These are phyloP conservation scores for Colletotrichum endophyticum DNA, from an alignment of 2,329 filamentous ascomycete genomes.

Conservation along the genomic window DNA sequence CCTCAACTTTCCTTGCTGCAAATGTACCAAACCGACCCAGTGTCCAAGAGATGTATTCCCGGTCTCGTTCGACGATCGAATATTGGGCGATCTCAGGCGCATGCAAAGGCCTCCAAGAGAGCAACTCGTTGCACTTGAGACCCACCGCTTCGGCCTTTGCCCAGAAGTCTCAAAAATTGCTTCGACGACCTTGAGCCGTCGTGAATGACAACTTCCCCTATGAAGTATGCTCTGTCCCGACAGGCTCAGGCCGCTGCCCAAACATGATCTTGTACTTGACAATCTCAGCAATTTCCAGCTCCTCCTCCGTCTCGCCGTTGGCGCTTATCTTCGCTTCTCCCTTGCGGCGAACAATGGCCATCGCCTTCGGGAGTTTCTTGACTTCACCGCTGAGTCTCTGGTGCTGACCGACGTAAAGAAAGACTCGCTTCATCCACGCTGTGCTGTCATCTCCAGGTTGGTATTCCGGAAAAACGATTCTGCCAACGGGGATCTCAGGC, in stretches of 20 bases:
- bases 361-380: constrained; percentile 79
- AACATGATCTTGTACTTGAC: constrained; percentile 89
- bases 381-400: constrained; percentile 90
- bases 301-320: constrained; percentile 49
- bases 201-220: not conserved
- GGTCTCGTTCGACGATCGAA: not conserved
- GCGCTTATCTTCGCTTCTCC: constrained; percentile 27
- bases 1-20: not conserved
- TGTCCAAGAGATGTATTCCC: not conserved
- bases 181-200: not conserved
- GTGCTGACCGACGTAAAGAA: constrained; percentile 86
- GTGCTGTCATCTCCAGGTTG: constrained; percentile 60
- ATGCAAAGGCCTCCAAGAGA: not conserved
- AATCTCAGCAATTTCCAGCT: constrained; percentile 85
- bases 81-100: rapidly evolving
- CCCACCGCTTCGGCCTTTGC: not conserved
- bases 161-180: not conserved
- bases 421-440: constrained; percentile 88
- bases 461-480: constrained; percentile 80
- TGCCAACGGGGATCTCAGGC: constrained; percentile 64
- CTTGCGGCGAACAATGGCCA: constrained; percentile 77
- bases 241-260: constrained; percentile 82
- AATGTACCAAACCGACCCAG: not conserved
- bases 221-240: constrained; percentile 53
- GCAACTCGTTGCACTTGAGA: not conserved